Conservation (phyloP, 208 protist species). For the Trypanosoma scelopori region DNA sequence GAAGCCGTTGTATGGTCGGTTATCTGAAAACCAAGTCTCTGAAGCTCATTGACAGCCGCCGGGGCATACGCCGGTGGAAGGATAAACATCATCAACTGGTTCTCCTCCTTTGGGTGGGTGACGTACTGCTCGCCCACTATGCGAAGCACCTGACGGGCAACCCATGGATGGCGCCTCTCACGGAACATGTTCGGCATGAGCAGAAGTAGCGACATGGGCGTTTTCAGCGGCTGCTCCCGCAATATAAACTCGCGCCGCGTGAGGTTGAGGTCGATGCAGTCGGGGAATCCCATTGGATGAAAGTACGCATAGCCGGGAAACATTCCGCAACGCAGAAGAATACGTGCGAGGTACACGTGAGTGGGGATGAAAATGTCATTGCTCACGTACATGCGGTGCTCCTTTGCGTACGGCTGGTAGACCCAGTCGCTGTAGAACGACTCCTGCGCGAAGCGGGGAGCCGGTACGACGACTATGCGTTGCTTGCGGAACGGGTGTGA, state of each 20-base stretch:
- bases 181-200: slow-evolving; percentile 66
- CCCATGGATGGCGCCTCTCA: slow-evolving; percentile 67
- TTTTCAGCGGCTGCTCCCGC: slow-evolving; percentile 79
- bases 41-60: slow-evolving; percentile 66
- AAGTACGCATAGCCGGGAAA: slow-evolving; percentile 85
- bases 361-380: slow-evolving; percentile 87
- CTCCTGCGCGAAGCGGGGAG: slow-evolving; percentile 68
- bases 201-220: slow-evolving; percentile 54
- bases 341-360: slow-evolving; percentile 72
- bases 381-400: slow-evolving; percentile 82
- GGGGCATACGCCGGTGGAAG: slow-evolving; percentile 67
- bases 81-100: slow-evolving; percentile 77
- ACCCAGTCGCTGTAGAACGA: slow-evolving; percentile 80
- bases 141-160: slow-evolving; percentile 47
- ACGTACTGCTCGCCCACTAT: slow-evolving; percentile 82
- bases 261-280: slow-evolving; percentile 78
- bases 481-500: slow-evolving; percentile 76
- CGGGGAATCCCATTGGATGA: slow-evolving; percentile 80
- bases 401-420: slow-evolving; percentile 88
- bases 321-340: slow-evolving; percentile 46
- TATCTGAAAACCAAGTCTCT: slow-evolving; percentile 70
- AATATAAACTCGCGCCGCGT: slow-evolving; percentile 72
- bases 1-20: slow-evolving; percentile 53
- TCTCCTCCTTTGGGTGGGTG: slow-evolving; percentile 67
- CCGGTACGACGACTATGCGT: slow-evolving; percentile 72